phyloP scores from a whole-genome alignment of 2,329 filamentous ascomycete species.

The Celoporthe dispersa region DNA sequence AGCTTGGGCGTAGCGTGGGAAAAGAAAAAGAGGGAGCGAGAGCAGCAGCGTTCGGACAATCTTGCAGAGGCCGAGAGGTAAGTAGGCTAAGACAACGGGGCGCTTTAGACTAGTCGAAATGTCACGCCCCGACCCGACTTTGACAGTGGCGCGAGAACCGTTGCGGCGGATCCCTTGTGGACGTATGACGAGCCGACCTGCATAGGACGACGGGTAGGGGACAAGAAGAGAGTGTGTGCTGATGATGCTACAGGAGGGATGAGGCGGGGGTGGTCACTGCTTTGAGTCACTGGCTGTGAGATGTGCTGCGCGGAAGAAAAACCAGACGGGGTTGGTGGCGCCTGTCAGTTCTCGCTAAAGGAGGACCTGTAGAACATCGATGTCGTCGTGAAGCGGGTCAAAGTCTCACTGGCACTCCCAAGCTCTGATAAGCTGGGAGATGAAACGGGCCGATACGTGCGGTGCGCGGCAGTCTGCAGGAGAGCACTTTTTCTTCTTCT shows the following conservation, averaged over 20 bases:
- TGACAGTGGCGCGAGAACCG: conserved; percentile 34
- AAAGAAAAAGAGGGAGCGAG: neutral
- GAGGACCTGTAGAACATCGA: conserved; percentile 45
- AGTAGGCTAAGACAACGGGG: conserved; percentile 27
- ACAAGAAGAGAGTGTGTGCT: too few relatives aligned
- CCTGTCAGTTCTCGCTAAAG: conserved; percentile 40
- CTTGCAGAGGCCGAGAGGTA: conserved; percentile 18
- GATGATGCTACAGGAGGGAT: conserved; percentile 14
- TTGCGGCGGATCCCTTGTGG: conserved; percentile 37
- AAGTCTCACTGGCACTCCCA: conserved; percentile 40
- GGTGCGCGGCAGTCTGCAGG: conserved; percentile 23
- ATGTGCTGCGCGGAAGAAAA: conserved; percentile 23
- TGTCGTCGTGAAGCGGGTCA: conserved; percentile 42
- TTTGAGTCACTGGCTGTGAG: conserved; percentile 24
- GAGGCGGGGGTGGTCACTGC: conserved; percentile 31
- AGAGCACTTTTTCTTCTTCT: conserved; percentile 3
- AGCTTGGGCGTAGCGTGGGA: conserved; percentile 18
- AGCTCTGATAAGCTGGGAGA: conserved; percentile 24
- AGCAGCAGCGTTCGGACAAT: conserved; percentile 17
- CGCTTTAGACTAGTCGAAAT: conserved; percentile 17
- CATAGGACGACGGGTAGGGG: neutral
- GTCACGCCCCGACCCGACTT: conserved; percentile 21
- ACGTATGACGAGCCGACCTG: conserved; percentile 31
- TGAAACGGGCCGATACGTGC: conserved; percentile 22
- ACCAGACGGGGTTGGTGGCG: conserved; percentile 34